Base-by-base conservation (phyloP, 2,329 filamentous ascomycete genomes). In the Aspergillus novofumigatus region DNA sequence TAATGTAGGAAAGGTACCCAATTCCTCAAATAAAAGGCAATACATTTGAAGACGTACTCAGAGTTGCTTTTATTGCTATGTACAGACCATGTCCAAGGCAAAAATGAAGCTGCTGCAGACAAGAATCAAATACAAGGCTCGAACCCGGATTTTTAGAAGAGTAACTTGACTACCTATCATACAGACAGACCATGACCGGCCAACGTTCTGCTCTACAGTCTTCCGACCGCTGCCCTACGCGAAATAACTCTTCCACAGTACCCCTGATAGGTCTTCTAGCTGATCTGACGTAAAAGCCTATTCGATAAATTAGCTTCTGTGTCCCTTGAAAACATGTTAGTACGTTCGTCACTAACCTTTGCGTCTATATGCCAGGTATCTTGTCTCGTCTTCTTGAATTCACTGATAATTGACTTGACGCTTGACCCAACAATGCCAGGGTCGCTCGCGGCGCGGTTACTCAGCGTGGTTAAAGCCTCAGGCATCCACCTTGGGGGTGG, bases 211-310 rank as follows among this genome's bases (percentile, higher is more conserved):
- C 38, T 49, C 35, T 25, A 49, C 8, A 45, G 32, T 4, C 14
- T 38, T 17, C 14, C 5, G 32, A 8, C 32, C 23, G 20, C 10
- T 17, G 11, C 21, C 26, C 49, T 79, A 96, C 44, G 92, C 95
- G 79, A 99, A 99, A 73, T 99, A 99, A 75, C 93, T 97, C 87
- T 99, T 99, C 94, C 94, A 99, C 53, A 99, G 80, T 50, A 99
- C 95, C 53, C 94, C 94, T 68, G 97, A 92, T 58, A 99, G 75
- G 70, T 97, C 93, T 74, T 97, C 94, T 10, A 99, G 80, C 70
- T 99, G 93, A 66, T 97, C 94, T 29, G 88, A 79, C 26, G 92
- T 92, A 71, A 99, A 99, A 59, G 83, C 85, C 86, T 91, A 54
- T 42, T 52, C 35, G 51, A 62, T 52, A 59, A 54, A 25, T 54